phyloP scores from a whole-genome alignment of 306 rosid species.

The Fragaria vesca region DNA sequence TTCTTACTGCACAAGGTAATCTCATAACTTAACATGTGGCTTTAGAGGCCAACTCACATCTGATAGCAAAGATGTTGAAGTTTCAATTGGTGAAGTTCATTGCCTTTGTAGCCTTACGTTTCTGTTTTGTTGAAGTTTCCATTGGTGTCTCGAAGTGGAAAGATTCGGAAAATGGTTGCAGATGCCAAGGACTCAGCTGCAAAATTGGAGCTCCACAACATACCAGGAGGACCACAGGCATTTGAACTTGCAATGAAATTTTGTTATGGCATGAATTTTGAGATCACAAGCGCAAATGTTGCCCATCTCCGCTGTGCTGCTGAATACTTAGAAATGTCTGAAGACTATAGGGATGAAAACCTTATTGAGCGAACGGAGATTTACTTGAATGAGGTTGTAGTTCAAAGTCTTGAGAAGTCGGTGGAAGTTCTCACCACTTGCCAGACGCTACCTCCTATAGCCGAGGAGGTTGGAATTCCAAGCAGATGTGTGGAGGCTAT shows the following conservation, averaged over 20 bases:
- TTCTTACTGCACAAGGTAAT: conserved; percentile 84
- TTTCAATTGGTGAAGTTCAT: background rate
- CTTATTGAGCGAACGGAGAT: conserved; percentile 54
- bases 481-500: conserved; percentile 78
- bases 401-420: conserved; percentile 61
- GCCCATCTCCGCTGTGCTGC: conserved; percentile 72
- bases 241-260: conserved; percentile 87
- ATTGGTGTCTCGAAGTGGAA: conserved; percentile 74
- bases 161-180: conserved; percentile 82
- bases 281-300: conserved; percentile 69
- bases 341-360: conserved; percentile 69
- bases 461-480: conserved; percentile 57
- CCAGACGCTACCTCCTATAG: conserved; percentile 50
- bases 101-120: background rate
- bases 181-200: conserved; percentile 51
- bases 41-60: background rate
- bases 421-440: conserved; percentile 70
- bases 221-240: conserved; percentile 77
- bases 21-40: conserved; percentile 8
- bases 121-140: conserved; percentile 61
- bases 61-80: background rate
- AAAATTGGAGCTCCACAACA: conserved; percentile 60
- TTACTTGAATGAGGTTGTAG: conserved; percentile 64
- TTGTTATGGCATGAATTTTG: conserved; percentile 84
- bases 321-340: conserved; percentile 79